A percentile compares a stretch with the other conserved stretches of the same genome.
phyloP scores from a whole-genome alignment of 257 asterid species.

The Pogostemon cablin region DNA sequence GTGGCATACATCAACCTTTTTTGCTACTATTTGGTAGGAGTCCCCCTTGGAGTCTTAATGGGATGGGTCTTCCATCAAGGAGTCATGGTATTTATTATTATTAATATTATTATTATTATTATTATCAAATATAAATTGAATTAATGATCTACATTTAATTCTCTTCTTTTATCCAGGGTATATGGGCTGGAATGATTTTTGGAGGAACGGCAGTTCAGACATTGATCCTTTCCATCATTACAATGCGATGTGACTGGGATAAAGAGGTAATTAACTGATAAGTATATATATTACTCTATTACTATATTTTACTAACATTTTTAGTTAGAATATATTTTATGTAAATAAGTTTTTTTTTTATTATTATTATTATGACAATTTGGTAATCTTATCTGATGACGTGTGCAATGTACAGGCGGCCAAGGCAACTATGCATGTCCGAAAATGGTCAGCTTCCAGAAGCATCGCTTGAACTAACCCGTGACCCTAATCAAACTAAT shows the following conservation, averaged over 20 bases:
- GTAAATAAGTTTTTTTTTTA: not conserved
- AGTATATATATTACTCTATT: too few relatives aligned
- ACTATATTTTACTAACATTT: too few relatives aligned
- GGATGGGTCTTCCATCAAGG: slow-evolving; percentile 72
- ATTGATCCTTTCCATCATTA: slow-evolving; percentile 46
- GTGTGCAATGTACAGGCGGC: slow-evolving; percentile 57
- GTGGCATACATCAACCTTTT: slow-evolving; percentile 75
- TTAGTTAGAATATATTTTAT: not conserved
- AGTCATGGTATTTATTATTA: slow-evolving; percentile 48
- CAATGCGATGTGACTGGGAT: slow-evolving; percentile 68
- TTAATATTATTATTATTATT: slow-evolving; percentile 7
- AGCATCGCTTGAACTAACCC: slow-evolving; percentile 22
- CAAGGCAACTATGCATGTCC: slow-evolving; percentile 53
- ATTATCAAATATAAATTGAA: not conserved
- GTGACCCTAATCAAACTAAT: not conserved
- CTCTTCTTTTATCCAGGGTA: slow-evolving; percentile 41
- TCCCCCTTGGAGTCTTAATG: slow-evolving; percentile 67
- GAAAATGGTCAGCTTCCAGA: slow-evolving; percentile 49
- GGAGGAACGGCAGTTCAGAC: slow-evolving; percentile 80
- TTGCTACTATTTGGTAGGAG: slow-evolving; percentile 66
- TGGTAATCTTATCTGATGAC: not conserved
- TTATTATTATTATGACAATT: too few relatives aligned
- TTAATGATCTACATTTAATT: not conserved
- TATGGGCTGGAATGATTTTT: slow-evolving; percentile 82
- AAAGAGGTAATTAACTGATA: slow-evolving; percentile 49